Percentiles rank a stretch among this genome's conserved stretches.
These are phyloP conservation scores for Sclerotiophoma versabilis DNA, from an alignment of 2,329 filamentous ascomycete genomes.

Conservation along the genomic window DNA sequence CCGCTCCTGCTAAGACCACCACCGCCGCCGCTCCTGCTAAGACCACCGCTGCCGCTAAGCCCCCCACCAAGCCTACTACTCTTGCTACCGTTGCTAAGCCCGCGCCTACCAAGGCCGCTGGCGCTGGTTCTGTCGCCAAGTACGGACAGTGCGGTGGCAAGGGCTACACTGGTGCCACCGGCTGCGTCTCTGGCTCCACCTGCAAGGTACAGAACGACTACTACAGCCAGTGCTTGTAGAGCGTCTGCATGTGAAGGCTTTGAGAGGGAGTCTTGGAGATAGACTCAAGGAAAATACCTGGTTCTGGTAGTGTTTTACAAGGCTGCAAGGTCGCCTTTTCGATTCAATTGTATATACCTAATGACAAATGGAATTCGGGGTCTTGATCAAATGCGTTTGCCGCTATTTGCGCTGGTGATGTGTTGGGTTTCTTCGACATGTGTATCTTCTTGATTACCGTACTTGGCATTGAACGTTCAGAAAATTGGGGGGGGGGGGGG, in stretches of 20 bases:
- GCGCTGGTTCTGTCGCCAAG: constrained; percentile 24
- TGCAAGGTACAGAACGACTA: constrained; percentile 54
- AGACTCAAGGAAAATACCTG: not conserved
- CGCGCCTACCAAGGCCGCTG: constrained; percentile 19
- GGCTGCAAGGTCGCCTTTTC: constrained; percentile 1
- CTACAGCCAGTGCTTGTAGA: constrained; percentile 56
- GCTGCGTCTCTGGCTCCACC: constrained; percentile 49
- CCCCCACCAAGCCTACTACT: constrained; percentile 24
- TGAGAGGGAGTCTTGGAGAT: not conserved
- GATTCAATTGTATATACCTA: constrained; percentile 22
- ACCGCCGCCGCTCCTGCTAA: constrained; percentile 13
- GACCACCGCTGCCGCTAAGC: constrained; percentile 18
- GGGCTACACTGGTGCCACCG: constrained; percentile 50
- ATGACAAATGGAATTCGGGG: constrained; percentile 9
- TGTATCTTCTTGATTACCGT: no score
- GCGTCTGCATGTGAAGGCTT: not conserved
- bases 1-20: constrained; percentile 14
- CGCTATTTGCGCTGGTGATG: no score
- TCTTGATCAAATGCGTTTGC: no score
- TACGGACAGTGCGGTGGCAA: constrained; percentile 56
- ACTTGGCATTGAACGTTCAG: no score
- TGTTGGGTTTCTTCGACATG: no score
- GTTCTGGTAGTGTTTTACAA: not conserved
- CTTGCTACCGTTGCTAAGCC: constrained; percentile 30
- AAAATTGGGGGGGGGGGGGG: no score